These are phyloP conservation scores for Ceratobasidium papillatum DNA, from an alignment of 1,284 basidiomycete genomes.

Conservation along the genomic window DNA sequence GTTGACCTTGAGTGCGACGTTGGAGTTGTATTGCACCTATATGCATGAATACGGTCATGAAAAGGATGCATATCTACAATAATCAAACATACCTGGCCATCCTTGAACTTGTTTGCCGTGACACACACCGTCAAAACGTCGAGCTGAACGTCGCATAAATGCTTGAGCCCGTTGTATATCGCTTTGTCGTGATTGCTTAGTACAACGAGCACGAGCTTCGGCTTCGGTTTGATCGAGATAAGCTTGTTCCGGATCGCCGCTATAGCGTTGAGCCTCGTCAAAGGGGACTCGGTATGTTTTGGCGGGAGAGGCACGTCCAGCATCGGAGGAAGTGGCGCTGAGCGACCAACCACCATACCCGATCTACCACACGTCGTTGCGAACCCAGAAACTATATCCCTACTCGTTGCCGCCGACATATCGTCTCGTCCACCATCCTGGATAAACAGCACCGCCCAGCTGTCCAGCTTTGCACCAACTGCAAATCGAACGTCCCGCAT, in stretches of 20 bases:
- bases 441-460: constrained; percentile 72
- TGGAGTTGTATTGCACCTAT: constrained; percentile 76
- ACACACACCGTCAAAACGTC: constrained; percentile 76
- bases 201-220: constrained; percentile 63
- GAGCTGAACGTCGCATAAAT: constrained; percentile 69
- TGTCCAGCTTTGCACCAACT: constrained; percentile 49
- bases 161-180: constrained; percentile 75
- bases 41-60: not conserved
- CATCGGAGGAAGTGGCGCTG: constrained; percentile 50
- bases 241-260: constrained; percentile 52
- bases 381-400: constrained; percentile 59
- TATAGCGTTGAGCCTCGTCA: constrained; percentile 58
- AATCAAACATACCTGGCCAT: constrained; percentile 58
- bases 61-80: not conserved
- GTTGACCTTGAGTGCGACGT: constrained; percentile 80
- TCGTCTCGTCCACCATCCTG: constrained; percentile 63
- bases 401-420: constrained; percentile 49
- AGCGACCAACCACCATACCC: constrained; percentile 64
- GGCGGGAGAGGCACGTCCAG: constrained; percentile 56
- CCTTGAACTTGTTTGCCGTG: constrained; percentile 67
- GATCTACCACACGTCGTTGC: constrained; percentile 63
- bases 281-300: constrained; percentile 58
- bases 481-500: constrained; percentile 68
- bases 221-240: constrained; percentile 56
- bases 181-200: constrained; percentile 72